Evolutionary conservation across 768 basidiomycete genomes (phyloP).

Genomic region (Xerocomellus intermedius): DNA sequence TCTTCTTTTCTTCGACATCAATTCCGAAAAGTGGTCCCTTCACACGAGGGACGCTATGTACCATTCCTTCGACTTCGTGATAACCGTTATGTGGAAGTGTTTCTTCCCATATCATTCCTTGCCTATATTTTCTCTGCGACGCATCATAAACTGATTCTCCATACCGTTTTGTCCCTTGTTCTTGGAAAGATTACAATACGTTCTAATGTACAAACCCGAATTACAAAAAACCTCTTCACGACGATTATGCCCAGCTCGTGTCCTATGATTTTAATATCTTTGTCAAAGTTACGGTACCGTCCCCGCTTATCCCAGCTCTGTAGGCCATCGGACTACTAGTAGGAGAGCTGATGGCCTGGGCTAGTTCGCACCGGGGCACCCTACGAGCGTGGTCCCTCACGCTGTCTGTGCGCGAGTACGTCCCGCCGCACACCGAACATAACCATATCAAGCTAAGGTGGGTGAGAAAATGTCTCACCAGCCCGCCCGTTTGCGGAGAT

Average conservation of each 20-base stretch:
- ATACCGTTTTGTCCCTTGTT: not conserved
- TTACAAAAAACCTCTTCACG: not conserved
- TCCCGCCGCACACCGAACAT: conserved; percentile 16
- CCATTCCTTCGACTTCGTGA: conserved; percentile 4
- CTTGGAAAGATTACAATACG: conserved; percentile 14
- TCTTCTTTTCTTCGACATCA: not conserved
- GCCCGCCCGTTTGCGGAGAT: not conserved
- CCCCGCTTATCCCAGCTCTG: not conserved
- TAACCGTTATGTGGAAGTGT: conserved; percentile 3
- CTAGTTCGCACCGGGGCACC: not conserved
- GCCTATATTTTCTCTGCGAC: conserved; percentile 3
- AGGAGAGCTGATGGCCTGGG: conserved; percentile 8
- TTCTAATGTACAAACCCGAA: conserved; percentile 16
- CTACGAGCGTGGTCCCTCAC: conserved; percentile 8
- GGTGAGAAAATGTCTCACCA: conserved; percentile 17
- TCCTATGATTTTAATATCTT: conserved; percentile 13
- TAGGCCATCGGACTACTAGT: conserved; percentile 19
- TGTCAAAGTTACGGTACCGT: conserved; percentile 17
- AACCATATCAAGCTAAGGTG: conserved; percentile 18
- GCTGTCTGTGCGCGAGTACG: conserved; percentile 19
- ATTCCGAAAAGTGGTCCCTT: not conserved
- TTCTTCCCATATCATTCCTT: not conserved
- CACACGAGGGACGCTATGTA: not conserved
- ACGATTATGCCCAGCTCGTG: not conserved
- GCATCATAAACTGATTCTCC: not conserved